Conservation (phyloP, 768 basidiomycete genomes). For the Phaffia tasmanica region DNA sequence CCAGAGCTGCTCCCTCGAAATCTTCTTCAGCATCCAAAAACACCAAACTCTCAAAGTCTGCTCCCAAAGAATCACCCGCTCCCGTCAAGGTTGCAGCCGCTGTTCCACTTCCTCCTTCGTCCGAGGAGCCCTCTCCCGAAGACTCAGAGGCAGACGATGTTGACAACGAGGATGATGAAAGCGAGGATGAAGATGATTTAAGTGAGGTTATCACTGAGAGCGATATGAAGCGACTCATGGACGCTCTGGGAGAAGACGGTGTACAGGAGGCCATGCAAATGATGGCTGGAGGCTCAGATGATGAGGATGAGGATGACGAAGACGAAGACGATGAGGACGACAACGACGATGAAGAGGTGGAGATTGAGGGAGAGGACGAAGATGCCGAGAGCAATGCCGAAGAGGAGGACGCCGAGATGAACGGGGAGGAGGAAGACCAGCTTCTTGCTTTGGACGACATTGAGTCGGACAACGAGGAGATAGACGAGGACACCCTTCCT, state of each 20-base stretch:
- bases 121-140: not conserved
- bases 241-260: constrained; percentile 24
- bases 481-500: constrained; percentile 74
- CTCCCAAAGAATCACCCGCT: not conserved
- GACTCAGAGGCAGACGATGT: not conserved
- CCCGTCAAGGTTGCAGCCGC: constrained; percentile 16
- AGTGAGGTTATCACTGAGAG: constrained; percentile 11
- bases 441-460: constrained; percentile 58
- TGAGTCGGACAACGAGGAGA: constrained; percentile 39
- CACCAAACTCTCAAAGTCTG: constrained; percentile 4
- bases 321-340: constrained; percentile 23
- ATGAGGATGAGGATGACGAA: constrained; percentile 20
- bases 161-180: not conserved
- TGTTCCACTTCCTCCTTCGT: constrained; percentile 8
- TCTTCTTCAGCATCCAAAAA: not conserved
- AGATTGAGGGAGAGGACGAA: constrained; percentile 18
- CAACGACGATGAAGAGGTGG: constrained; percentile 13
- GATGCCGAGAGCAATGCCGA: constrained; percentile 2
- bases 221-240: constrained; percentile 22
- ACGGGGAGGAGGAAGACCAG: constrained; percentile 38
- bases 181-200: constrained; percentile 8
- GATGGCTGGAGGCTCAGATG: constrained; percentile 6
- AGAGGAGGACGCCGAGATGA: constrained; percentile 35
- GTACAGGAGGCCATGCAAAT: constrained; percentile 24
- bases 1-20: constrained; percentile 1